Conservation (phyloP, 2,329 filamentous ascomycete species). For the Ascocoryne sarcoides region DNA sequence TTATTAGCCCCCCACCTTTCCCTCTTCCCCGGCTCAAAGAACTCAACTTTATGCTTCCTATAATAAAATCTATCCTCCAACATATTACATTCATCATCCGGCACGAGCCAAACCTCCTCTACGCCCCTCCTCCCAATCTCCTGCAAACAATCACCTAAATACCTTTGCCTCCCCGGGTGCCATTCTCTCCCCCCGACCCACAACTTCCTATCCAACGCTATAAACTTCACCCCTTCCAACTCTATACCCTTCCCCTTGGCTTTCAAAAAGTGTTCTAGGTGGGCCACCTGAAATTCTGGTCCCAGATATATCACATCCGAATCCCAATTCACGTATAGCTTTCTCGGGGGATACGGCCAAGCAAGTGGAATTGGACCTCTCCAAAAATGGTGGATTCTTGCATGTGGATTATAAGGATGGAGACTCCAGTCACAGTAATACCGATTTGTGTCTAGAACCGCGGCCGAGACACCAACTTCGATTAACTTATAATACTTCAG, state of each 20-base stretch:
- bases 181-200: constrained; percentile 5
- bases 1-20: too few species aligned
- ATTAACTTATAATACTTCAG: constrained; percentile 11
- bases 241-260: constrained; percentile 5
- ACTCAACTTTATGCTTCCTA: too few species aligned
- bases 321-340: constrained; percentile 12
- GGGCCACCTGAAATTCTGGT: constrained; percentile 12
- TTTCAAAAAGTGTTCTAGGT: constrained; percentile 11
- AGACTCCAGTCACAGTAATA: constrained; percentile 12
- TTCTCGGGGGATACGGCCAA: constrained; percentile 7
- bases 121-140: constrained; percentile 8
- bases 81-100: constrained; percentile 12
- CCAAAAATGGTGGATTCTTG: not conserved
- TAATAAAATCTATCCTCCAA: constrained; percentile 16
- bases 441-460: not conserved
- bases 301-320: constrained; percentile 19
- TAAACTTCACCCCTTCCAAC: constrained; percentile 9
- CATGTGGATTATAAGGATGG: constrained; percentile 11
- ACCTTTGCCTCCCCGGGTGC: constrained; percentile 4
- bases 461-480: constrained; percentile 12
- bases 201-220: constrained; percentile 14
- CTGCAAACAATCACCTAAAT: constrained; percentile 11
- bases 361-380: constrained; percentile 2
- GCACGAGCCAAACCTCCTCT: constrained; percentile 13
- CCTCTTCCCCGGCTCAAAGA: too few species aligned